phyloP scores from a whole-genome alignment of 1,284 basidiomycete species.

The Ustilago esculenta region DNA sequence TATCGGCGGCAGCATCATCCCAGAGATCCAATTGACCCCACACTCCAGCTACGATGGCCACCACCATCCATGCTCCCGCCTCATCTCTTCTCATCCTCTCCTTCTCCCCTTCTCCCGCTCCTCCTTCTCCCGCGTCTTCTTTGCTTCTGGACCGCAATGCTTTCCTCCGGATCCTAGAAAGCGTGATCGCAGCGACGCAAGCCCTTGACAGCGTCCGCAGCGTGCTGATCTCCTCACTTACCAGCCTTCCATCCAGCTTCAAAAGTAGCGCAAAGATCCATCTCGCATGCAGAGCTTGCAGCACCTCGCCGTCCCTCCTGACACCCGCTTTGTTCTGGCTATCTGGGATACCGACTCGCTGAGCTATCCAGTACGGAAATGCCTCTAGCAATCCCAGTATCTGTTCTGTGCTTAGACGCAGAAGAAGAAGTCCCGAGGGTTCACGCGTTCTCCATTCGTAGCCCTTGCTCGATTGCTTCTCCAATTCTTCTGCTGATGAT shows the following conservation, averaged over 20 bases:
- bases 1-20: constrained; percentile 72
- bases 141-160: constrained; percentile 21
- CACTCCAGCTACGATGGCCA: constrained; percentile 76
- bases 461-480: constrained; percentile 11
- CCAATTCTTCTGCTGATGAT: constrained; percentile 4
- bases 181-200: constrained; percentile 72
- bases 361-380: constrained; percentile 46
- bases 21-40: constrained; percentile 90
- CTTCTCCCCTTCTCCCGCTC: constrained; percentile 52
- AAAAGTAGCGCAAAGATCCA: constrained; percentile 87
- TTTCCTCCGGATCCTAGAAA: constrained; percentile 48
- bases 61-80: constrained; percentile 83
- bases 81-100: constrained; percentile 68
- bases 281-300: constrained; percentile 76
- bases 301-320: constrained; percentile 62
- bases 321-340: constrained; percentile 7
- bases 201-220: constrained; percentile 81
- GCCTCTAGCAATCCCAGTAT: constrained; percentile 38
- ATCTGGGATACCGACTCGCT: constrained; percentile 11
- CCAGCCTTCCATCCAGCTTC: constrained; percentile 77
- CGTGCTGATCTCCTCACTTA: constrained; percentile 80
- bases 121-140: neutral
- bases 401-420: constrained; percentile 39
- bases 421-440: constrained; percentile 13
- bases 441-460: constrained; percentile 30